A percentile compares a stretch with the other conserved stretches of the same genome.
Conservation (phyloP, 2,329 filamentous ascomycete genomes). For the Alternaria arborescens region DNA sequence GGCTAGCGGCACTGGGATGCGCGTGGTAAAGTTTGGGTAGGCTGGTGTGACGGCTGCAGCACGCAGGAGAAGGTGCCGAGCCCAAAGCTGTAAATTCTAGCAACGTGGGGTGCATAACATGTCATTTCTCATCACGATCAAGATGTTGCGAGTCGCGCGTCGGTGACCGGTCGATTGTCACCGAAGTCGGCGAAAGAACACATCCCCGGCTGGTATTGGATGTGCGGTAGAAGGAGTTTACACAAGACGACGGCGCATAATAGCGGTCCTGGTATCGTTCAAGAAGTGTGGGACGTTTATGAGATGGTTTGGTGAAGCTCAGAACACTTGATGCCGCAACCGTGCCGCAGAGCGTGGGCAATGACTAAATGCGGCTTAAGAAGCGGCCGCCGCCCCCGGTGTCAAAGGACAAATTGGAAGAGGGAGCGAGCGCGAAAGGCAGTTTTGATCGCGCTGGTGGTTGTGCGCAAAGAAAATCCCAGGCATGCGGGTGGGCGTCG, state of each 20-base stretch:
- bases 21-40: slow-evolving; percentile 20
- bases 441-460: slow-evolving; percentile 16
- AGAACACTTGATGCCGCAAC: slow-evolving; percentile 2
- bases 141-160: slow-evolving; percentile 33
- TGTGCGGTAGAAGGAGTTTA: neutral
- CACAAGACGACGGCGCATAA: slow-evolving; percentile 7
- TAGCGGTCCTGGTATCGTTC: slow-evolving; percentile 17
- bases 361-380: slow-evolving; percentile 38
- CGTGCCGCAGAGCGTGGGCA: slow-evolving; percentile 7
- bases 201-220: neutral
- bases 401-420: slow-evolving; percentile 12
- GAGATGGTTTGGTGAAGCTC: neutral
- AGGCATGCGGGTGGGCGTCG: slow-evolving; percentile 45
- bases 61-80: slow-evolving; percentile 43
- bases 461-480: slow-evolving; percentile 38
- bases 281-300: neutral
- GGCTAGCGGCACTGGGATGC: slow-evolving; percentile 25
- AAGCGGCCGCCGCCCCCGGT: slow-evolving; percentile 41
- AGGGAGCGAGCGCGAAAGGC: slow-evolving; percentile 8
- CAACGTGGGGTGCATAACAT: slow-evolving; percentile 37
- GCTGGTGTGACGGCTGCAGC: slow-evolving; percentile 27
- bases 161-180: slow-evolving; percentile 11
- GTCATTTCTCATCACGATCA: slow-evolving; percentile 30
- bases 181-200: slow-evolving; percentile 3
- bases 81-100: slow-evolving; percentile 29